Evolutionary conservation across 805 yeast species (phyloP).

Genomic region (Starmerella gropengiesseri): DNA sequence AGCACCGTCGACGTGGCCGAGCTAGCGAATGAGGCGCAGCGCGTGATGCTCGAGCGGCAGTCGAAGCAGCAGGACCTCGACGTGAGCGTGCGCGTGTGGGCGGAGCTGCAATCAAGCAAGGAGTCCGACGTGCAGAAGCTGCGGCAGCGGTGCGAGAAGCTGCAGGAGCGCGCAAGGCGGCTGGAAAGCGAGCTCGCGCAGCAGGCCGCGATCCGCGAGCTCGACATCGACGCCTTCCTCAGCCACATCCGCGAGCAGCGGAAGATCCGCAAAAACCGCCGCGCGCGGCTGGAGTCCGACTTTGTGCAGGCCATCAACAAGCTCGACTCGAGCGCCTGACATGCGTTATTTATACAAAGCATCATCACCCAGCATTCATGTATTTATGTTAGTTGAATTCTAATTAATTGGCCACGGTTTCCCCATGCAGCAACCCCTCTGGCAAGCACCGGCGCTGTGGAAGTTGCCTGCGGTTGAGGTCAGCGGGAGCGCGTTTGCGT

Average conservation of each 20-base stretch:
- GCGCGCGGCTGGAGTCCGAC: slow-evolving; percentile 16
- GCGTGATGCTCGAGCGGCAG: slow-evolving; percentile 6
- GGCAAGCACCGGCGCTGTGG: too few species aligned
- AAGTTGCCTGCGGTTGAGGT: too few species aligned
- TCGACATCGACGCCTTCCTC: slow-evolving; percentile 6
- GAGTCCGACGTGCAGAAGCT: slow-evolving; percentile 8
- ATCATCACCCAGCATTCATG: too few species aligned
- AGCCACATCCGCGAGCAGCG: slow-evolving; percentile 12
- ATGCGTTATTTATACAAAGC: neutral
- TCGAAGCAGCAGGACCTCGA: slow-evolving; percentile 12
- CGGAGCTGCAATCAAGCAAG: slow-evolving; percentile 13
- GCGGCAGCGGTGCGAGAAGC: slow-evolving; percentile 11
- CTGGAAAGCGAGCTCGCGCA: slow-evolving; percentile 4
- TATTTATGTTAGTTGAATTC: too few species aligned
- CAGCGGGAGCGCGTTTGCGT: too few species aligned
- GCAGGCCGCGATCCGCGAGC: neutral
- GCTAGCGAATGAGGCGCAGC: slow-evolving; percentile 7
- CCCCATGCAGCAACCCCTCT: too few species aligned
- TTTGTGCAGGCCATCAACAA: slow-evolving; percentile 12
- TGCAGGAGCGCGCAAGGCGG: slow-evolving; percentile 6
- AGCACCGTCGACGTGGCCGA: slow-evolving; percentile 2
- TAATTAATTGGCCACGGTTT: too few species aligned
- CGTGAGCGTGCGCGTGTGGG: slow-evolving; percentile 13
- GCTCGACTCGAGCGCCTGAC: slow-evolving; percentile 1
- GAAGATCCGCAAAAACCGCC: slow-evolving; percentile 11